Evolutionary conservation across 2,329 filamentous ascomycete species (phyloP).

Genomic region (Metarhizium humberi): DNA sequence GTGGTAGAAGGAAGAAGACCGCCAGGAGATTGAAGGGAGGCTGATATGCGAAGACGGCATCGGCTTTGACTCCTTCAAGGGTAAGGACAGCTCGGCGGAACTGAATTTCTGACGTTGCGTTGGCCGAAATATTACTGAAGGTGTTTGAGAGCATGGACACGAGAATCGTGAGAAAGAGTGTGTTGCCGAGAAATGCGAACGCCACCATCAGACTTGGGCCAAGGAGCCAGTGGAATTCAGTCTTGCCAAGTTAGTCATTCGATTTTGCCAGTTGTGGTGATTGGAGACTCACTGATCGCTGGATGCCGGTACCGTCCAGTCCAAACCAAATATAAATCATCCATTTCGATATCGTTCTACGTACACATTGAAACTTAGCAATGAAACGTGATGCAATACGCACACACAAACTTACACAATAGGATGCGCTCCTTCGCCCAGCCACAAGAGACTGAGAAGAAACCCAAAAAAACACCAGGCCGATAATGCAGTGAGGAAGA

Average conservation of each 20-base stretch:
- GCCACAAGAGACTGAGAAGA: conserved; percentile 69
- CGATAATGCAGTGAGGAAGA: conserved; percentile 64
- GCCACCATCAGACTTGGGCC: conserved; percentile 73
- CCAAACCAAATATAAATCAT: conserved; percentile 94
- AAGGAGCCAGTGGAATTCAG: conserved; percentile 69
- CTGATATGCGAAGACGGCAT: conserved; percentile 73
- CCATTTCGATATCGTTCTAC: conserved; percentile 69
- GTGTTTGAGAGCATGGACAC: conserved; percentile 83
- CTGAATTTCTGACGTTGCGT: conserved; percentile 75
- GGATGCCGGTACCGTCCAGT: conserved; percentile 61
- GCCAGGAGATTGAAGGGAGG: conserved; percentile 79
- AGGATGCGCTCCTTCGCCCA: conserved; percentile 54
- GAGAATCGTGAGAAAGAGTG: conserved; percentile 78
- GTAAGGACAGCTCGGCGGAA: conserved; percentile 74
- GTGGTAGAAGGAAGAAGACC: conserved; percentile 61
- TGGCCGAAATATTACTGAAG: conserved; percentile 67
- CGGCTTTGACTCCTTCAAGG: conserved; percentile 76
- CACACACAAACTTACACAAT: conserved; percentile 35
- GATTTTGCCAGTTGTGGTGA: neutral
- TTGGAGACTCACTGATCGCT: conserved; percentile 35
- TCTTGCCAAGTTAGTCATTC: conserved; percentile 21
- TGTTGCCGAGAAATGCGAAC: conserved; percentile 81
- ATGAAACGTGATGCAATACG: neutral
- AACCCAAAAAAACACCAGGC: conserved; percentile 82
- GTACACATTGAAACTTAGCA: conserved; percentile 12